Evolutionary conservation across 345 rosid species (phyloP).

Genomic region (Salix arbutifolia): DNA sequence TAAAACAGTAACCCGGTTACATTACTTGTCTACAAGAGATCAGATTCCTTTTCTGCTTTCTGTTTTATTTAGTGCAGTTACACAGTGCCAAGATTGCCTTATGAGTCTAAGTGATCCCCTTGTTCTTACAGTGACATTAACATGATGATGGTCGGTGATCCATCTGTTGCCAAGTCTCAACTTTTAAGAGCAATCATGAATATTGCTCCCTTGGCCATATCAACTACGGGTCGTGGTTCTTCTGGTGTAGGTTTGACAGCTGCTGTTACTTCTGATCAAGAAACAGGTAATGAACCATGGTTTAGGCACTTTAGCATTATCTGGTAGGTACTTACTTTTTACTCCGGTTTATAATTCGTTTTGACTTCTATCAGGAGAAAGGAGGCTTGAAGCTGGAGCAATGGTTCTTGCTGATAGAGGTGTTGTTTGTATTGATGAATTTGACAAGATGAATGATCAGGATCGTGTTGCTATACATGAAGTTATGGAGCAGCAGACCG

Average conservation of each 20-base stretch:
- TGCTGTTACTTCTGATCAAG: conserved; percentile 99
- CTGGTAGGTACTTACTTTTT: not conserved
- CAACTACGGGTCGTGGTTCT: conserved; percentile 99
- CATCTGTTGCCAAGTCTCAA: conserved; percentile 98
- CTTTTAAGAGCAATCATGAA: conserved; percentile 94
- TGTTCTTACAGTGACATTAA: conserved; percentile 70
- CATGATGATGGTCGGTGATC: conserved; percentile 99
- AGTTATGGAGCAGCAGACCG: conserved; percentile 99
- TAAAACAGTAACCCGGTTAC: not conserved
- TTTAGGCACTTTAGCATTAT: not conserved
- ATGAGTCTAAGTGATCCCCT: not conserved
- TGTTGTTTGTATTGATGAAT: conserved; percentile 95
- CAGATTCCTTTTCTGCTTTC: not conserved
- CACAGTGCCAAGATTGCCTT: not conserved
- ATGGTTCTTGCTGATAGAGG: conserved; percentile 99
- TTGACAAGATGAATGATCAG: conserved; percentile 98
- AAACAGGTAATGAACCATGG: conserved; percentile 60
- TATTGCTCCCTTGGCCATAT: conserved; percentile 97
- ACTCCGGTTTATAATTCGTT: not conserved
- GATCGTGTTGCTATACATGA: conserved; percentile 99
- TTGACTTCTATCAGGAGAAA: conserved; percentile 62
- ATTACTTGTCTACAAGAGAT: not conserved
- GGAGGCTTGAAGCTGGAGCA: conserved; percentile 99
- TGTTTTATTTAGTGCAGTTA: not conserved
- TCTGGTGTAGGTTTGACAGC: conserved; percentile 99